A percentile compares a stretch with the other conserved stretches of the same genome.
These are phyloP conservation scores for Asterella californica DNA, from an alignment of 225 moss, liverwort and hornwort genomes.

Conservation along the genomic window DNA sequence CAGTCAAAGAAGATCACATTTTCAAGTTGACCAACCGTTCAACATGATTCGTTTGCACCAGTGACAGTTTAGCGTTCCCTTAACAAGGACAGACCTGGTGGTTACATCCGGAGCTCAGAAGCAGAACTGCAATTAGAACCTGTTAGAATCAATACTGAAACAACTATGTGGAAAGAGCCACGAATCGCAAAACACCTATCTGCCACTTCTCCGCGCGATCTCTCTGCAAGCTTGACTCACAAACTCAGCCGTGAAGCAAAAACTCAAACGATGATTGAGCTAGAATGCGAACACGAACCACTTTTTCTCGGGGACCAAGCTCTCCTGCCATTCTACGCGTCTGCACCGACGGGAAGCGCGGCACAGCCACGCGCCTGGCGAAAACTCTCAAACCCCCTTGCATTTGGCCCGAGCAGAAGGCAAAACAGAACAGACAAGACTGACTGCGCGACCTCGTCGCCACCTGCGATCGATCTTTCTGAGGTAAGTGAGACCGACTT, in stretches of 20 bases:
- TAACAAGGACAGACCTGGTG: neutral
- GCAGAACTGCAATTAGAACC: neutral
- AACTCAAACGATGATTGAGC: too few species aligned
- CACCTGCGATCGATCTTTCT: neutral
- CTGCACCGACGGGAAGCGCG: slow-evolving; percentile 11
- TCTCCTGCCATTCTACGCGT: slow-evolving; percentile 17
- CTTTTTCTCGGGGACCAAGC: slow-evolving; percentile 19
- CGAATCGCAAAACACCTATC: neutral
- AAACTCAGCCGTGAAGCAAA: neutral
- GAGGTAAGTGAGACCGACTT: neutral
- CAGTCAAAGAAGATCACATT: neutral
- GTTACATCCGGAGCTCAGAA: neutral
- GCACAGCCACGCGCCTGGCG: slow-evolving; percentile 21
- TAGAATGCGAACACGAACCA: slow-evolving; percentile 2
- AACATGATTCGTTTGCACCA: neutral
- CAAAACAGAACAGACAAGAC: neutral
- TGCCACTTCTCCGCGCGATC: neutral
- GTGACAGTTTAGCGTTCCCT: neutral
- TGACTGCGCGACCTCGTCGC: neutral
- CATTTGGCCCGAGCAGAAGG: slow-evolving; percentile 1
- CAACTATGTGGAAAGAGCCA: neutral
- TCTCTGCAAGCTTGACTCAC: neutral
- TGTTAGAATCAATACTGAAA: neutral
- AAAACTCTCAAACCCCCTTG: slow-evolving; percentile 22
- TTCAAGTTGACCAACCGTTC: neutral